phyloP scores from a whole-genome alignment of 306 rosid species.

The Oxytropis ochrocephala region DNA sequence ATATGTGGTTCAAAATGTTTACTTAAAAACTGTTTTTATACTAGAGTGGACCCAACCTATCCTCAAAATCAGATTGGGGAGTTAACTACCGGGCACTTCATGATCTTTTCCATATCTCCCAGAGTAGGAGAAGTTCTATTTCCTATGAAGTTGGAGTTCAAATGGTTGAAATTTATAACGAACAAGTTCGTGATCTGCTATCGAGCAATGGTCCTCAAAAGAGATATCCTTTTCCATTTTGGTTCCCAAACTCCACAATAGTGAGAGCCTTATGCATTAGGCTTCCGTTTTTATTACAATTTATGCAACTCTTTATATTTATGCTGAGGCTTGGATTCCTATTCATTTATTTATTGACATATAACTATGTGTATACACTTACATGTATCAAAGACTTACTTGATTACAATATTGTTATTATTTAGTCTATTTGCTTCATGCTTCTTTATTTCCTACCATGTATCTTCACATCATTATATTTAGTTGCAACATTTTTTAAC shows the following conservation, averaged over 20 bases:
- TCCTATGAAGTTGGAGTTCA: slow-evolving; percentile 90
- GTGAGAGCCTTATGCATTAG: background rate
- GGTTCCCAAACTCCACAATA: slow-evolving; percentile 5
- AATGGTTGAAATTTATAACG: slow-evolving; percentile 98
- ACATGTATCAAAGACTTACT: background rate
- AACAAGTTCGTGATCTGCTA: slow-evolving; percentile 96
- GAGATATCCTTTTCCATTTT: slow-evolving; percentile 72
- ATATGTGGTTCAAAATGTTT: background rate
- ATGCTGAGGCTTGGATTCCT: slow-evolving; percentile 8
- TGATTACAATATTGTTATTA: slow-evolving; percentile 1
- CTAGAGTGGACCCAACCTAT: slow-evolving; percentile 81
- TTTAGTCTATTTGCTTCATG: background rate
- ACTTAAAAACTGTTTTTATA: slow-evolving; percentile 19
- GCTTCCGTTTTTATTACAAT: background rate
- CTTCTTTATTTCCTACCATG: slow-evolving; percentile 9
- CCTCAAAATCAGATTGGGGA: slow-evolving; percentile 84
- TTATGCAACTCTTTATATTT: background rate
- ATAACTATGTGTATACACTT: background rate
- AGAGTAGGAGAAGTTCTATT: slow-evolving; percentile 67
- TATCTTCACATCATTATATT: background rate
- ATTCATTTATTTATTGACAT: slow-evolving; percentile 7
- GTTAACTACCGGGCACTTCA: slow-evolving; percentile 90
- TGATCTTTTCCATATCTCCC: slow-evolving; percentile 90
- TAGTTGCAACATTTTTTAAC: background rate
- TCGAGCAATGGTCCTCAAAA: slow-evolving; percentile 70